Percentiles rank a stretch among this genome's conserved stretches.
Evolutionary conservation across 176 grass and related monocot genomes (phyloP).

Genomic region (Thalia dealbata): DNA sequence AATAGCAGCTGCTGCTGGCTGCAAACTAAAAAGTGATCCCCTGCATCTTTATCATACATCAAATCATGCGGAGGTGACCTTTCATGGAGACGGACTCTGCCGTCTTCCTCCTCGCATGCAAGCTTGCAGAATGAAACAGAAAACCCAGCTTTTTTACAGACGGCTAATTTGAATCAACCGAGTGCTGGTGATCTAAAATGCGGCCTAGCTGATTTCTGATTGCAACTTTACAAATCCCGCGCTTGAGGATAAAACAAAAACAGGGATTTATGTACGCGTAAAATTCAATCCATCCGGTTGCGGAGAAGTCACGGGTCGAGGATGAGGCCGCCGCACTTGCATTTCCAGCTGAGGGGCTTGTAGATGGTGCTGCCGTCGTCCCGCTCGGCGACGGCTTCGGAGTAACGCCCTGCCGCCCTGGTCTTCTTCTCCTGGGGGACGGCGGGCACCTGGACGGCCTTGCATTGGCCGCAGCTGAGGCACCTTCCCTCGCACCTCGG

Average conservation of each 20-base stretch:
- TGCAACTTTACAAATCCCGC: too few relatives aligned
- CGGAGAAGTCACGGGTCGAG: slow-evolving; percentile 32
- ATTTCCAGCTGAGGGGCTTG: slow-evolving; percentile 85
- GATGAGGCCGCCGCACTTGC: slow-evolving; percentile 44
- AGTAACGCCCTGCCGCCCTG: background rate
- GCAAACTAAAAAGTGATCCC: too few relatives aligned
- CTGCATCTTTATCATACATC: background rate
- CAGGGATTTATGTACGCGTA: too few relatives aligned
- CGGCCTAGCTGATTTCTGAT: too few relatives aligned
- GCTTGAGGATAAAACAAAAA: too few relatives aligned
- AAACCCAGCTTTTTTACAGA: background rate
- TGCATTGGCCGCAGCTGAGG: slow-evolving; percentile 41
- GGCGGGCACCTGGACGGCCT: slow-evolving; percentile 70
- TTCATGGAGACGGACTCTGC: background rate
- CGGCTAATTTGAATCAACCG: too few relatives aligned
- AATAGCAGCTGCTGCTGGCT: too few relatives aligned
- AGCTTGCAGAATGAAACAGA: background rate
- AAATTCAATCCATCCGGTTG: too few relatives aligned
- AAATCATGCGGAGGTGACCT: background rate
- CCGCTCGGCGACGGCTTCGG: background rate
- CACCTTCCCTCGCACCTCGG: slow-evolving; percentile 62
- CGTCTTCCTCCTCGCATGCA: background rate
- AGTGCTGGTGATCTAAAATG: too few relatives aligned
- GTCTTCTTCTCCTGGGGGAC: slow-evolving; percentile 25
- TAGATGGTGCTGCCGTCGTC: slow-evolving; percentile 52